Conservation (phyloP, 345 rosid species). For the Pistacia vera region DNA sequence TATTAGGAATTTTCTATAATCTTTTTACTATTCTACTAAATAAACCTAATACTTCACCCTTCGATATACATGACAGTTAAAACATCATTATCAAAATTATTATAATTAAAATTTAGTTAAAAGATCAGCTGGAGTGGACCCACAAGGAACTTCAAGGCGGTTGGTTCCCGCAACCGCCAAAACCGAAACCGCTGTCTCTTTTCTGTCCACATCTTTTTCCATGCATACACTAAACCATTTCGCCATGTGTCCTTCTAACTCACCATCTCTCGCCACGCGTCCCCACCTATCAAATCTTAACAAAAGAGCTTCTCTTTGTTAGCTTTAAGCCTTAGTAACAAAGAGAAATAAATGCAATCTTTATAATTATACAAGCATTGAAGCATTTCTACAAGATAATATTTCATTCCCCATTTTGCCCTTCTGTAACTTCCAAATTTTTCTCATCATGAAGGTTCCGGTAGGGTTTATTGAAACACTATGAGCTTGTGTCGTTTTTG, state of each 20-base stretch:
- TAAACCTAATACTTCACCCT: too few relatives aligned
- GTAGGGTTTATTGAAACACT: constrained; percentile 59
- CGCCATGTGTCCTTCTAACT: constrained; percentile 23
- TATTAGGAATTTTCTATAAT: too few relatives aligned
- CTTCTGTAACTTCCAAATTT: neutral
- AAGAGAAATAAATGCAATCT: neutral
- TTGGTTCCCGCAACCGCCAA: constrained; percentile 15
- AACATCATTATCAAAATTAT: too few relatives aligned
- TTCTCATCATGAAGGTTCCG: constrained; percentile 56
- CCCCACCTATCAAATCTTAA: neutral
- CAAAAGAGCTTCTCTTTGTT: neutral
- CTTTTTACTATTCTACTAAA: too few relatives aligned
- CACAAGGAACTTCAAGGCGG: neutral
- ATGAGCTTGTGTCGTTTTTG: constrained; percentile 67
- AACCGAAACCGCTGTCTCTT: neutral
- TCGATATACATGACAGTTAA: too few relatives aligned
- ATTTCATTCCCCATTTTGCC: neutral
- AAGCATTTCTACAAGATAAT: neutral
- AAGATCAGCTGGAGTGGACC: neutral
- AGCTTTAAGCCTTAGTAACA: too few relatives aligned
- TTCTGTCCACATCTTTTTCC: neutral
- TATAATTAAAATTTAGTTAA: too few relatives aligned
- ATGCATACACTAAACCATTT: neutral
- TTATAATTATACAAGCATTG: neutral
- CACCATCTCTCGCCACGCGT: constrained; percentile 28